These are phyloP conservation scores for Candida germanica DNA, from an alignment of 805 yeast genomes.

Conservation along the genomic window DNA sequence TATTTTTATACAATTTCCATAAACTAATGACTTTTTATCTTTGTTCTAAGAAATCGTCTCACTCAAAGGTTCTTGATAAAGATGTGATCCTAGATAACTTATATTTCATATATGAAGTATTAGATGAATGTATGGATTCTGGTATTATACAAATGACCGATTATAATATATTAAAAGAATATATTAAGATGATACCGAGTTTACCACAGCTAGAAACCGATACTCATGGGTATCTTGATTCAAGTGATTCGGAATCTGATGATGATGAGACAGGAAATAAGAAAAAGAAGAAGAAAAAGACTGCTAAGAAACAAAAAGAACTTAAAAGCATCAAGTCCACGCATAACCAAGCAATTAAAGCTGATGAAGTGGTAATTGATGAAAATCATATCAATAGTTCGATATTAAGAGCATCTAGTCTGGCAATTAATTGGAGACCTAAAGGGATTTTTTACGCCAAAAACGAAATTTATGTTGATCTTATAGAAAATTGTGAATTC, in stretches of 20 bases:
- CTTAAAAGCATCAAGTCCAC: constrained; percentile 30
- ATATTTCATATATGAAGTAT: constrained; percentile 71
- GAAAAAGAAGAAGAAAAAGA: constrained; percentile 10
- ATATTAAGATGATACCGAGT: constrained; percentile 56
- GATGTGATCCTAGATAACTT: constrained; percentile 71
- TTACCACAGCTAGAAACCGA: constrained; percentile 16
- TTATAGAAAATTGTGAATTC: constrained; percentile 39
- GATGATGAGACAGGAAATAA: constrained; percentile 9
- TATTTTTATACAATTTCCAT: constrained; percentile 48
- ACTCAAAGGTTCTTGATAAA: constrained; percentile 37
- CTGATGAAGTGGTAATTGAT: constrained; percentile 26
- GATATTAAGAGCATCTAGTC: constrained; percentile 73
- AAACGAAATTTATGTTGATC: constrained; percentile 42
- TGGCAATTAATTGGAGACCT: constrained; percentile 46
- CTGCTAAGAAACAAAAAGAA: constrained; percentile 6
- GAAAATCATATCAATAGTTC: constrained; percentile 53
- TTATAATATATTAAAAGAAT: constrained; percentile 71
- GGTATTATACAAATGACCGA: constrained; percentile 88
- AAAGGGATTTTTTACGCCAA: constrained; percentile 44
- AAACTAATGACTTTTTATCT: constrained; percentile 28
- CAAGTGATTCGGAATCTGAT: constrained; percentile 6
- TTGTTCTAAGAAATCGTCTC: constrained; percentile 5
- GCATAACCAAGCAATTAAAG: constrained; percentile 34
- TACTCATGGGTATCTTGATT: constrained; percentile 2
- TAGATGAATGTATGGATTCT: constrained; percentile 87